Conservation (phyloP, 352 stramenopile species). For the Phytophthora vignae region DNA sequence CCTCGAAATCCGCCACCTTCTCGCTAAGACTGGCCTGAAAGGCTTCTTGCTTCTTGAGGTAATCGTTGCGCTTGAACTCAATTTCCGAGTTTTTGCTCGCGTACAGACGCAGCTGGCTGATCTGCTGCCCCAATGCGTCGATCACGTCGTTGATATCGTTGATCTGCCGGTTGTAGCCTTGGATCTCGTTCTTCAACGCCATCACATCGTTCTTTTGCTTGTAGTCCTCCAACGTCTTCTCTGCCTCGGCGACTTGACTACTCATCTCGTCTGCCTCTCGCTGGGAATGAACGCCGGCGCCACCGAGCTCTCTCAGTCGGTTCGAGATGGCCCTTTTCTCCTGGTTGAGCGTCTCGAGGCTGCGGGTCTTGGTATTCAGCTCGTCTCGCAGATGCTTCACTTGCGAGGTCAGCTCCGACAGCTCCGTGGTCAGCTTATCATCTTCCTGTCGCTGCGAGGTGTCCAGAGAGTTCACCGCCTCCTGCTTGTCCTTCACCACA, state of each 20-base stretch:
- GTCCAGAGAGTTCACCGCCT: constrained; percentile 46
- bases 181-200: constrained; percentile 54
- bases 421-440: constrained; percentile 51
- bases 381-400: constrained; percentile 63
- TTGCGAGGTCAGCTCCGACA: constrained; percentile 61
- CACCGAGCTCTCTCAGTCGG: constrained; percentile 54
- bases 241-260: constrained; percentile 50
- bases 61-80: constrained; percentile 56
- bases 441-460: constrained; percentile 49
- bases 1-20: constrained; percentile 56
- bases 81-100: constrained; percentile 59
- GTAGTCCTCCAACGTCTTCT: constrained; percentile 52
- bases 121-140: constrained; percentile 51
- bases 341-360: constrained; percentile 45
- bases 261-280: constrained; percentile 61
- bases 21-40: constrained; percentile 54
- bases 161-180: constrained; percentile 52
- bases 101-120: constrained; percentile 61
- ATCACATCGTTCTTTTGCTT: constrained; percentile 52
- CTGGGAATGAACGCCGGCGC: constrained; percentile 46
- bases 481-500: constrained; percentile 55
- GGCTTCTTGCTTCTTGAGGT: constrained; percentile 51
- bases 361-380: constrained; percentile 51
- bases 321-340: constrained; percentile 54
- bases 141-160: constrained; percentile 54